Evolutionary conservation across 108 stramenopile genomes (phyloP).

Genomic region (Nannochloropsis salina): DNA sequence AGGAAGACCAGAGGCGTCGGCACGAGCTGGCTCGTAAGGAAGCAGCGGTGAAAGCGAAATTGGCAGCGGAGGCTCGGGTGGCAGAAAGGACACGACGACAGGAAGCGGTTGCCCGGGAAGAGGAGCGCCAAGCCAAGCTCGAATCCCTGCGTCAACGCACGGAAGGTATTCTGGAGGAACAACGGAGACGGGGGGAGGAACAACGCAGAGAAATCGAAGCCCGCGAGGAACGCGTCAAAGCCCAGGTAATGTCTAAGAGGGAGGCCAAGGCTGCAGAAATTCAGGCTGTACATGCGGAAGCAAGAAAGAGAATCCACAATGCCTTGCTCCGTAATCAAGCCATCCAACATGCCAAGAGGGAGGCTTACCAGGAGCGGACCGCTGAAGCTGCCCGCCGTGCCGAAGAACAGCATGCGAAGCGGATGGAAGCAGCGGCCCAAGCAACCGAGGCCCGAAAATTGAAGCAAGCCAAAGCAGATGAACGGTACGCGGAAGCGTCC

Average conservation of each 20-base stretch:
- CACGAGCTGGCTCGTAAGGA: background rate
- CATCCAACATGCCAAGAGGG: background rate
- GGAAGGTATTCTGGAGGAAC: background rate
- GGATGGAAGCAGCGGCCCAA: background rate
- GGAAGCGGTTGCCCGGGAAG: background rate
- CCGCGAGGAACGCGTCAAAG: background rate
- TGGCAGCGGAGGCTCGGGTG: background rate
- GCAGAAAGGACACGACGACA: background rate
- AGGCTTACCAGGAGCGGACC: background rate
- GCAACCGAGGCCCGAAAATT: background rate
- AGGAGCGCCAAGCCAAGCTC: conserved; percentile 1
- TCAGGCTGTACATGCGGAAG: background rate
- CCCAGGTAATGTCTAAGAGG: background rate
- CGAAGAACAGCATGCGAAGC: background rate
- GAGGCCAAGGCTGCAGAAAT: conserved; percentile 9
- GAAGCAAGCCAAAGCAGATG: conserved; percentile 17
- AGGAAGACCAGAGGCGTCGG: conserved; percentile 9
- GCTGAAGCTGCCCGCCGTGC: background rate
- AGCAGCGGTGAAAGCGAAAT: background rate
- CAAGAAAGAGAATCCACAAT: background rate
- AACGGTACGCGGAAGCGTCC: background rate
- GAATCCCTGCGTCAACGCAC: background rate
- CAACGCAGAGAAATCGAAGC: background rate
- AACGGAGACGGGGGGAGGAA: background rate
- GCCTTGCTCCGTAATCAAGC: background rate